Base-by-base conservation (phyloP, 305 asterid species). In the Coffea humblotiana region DNA sequence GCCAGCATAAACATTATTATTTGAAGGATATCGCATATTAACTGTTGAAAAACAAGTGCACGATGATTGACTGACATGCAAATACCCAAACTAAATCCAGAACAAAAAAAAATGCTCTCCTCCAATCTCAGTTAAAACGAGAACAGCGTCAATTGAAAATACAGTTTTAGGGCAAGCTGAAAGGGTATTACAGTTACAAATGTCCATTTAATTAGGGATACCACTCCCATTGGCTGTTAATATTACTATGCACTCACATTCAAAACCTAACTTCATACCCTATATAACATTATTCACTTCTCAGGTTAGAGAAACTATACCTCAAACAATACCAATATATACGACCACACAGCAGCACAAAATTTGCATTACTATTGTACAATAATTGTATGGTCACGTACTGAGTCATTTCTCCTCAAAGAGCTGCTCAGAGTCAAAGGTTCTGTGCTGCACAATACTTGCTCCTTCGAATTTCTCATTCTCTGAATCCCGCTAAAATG, bases 391-490 rank as follows among this genome's bases (percentile, higher is more conserved):
- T 47, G 54, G 49, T 76, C 58, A 83, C 80, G 16, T 85, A 92
- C 97, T 72, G 84, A 86, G 71, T 88, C 90, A 18, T 80, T 83
- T 65, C 88, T 82, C 86, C 86, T 84, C 43, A 77, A 72, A 43
- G 80, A 63, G 74, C 65, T 80, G 77, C 70, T 88, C 5, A 82
- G 82, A 32, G 86, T 88, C 7, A 82, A 82, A 35, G 86, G 80
- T 77, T 88, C 97, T 64, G 86, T 82, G 86, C 92, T 88, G 83
- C 95, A 85, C 58, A 95, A 87, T 65, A 90, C 91, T 82, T 91
- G 97, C 70, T 87, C 92, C 80, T 84, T 89, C 8, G 80, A 84
- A 75, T 80, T 81, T 87, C 87, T 88, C 98, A 91, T 91, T 77
- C 85, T 79, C 79, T 82, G 66, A 75, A 82, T 75, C 79, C 37